Percentiles rank a stretch among this genome's conserved stretches.
Evolutionary conservation across 345 rosid genomes (phyloP).

Genomic region (Odontarrhena argentea): DNA sequence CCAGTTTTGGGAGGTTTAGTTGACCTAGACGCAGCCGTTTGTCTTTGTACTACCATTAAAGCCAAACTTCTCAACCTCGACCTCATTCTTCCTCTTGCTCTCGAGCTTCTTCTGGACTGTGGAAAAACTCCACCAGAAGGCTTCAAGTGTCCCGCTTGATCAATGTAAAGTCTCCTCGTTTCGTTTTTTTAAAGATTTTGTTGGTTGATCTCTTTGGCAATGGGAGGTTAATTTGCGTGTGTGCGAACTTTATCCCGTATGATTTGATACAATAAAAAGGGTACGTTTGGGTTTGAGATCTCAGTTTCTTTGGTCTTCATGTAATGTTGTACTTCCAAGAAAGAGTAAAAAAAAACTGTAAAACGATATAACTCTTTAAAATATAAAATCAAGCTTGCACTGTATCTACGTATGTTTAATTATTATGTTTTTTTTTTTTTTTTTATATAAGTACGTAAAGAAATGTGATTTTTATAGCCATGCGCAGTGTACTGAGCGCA

Average conservation of each 20-base stretch:
- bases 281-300: background rate
- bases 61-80: conserved; percentile 74
- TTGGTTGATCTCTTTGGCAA: conserved; percentile 17
- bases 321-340: conserved; percentile 15
- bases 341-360: background rate
- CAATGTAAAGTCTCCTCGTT: conserved; percentile 29
- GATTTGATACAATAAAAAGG: background rate
- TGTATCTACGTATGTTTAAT: background rate
- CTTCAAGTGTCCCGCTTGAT: conserved; percentile 56
- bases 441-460: conserved; percentile 1
- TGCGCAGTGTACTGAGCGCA: conserved; percentile 6
- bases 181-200: conserved; percentile 18
- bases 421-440: background rate
- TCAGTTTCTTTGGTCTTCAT: conserved; percentile 7
- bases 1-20: conserved; percentile 74
- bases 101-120: conserved; percentile 75
- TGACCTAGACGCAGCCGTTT: conserved; percentile 84
- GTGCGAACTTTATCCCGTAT: conserved; percentile 19
- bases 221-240: background rate
- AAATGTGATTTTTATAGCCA: conserved; percentile 16
- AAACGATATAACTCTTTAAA: conserved; percentile 7
- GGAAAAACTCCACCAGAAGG: conserved; percentile 83
- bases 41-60: conserved; percentile 85
- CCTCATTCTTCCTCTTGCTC: conserved; percentile 76
- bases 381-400: conserved; percentile 24